Conservation (phyloP, 306 rosid genomes). For the Fragaria iinumae region DNA sequence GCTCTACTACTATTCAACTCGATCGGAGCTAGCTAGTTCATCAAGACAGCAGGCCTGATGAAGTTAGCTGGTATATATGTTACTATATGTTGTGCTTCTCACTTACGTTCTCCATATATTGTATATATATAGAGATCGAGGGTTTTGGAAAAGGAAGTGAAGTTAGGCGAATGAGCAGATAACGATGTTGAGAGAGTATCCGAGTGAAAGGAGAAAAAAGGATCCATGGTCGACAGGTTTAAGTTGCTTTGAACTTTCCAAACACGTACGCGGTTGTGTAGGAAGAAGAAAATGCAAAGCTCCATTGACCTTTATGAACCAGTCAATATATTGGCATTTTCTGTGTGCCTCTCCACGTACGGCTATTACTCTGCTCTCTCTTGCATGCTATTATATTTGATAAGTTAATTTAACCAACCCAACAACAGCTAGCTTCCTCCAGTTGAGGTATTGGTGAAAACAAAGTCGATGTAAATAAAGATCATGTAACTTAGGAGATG, state of each 20-base stretch:
- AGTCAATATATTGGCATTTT: slow-evolving; percentile 2
- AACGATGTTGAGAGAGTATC: neutral
- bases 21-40: neutral
- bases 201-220: slow-evolving; percentile 25
- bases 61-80: too few relatives aligned
- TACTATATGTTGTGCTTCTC: neutral
- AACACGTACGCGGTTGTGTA: slow-evolving; percentile 5
- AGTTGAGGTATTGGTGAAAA: too few relatives aligned
- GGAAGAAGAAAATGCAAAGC: neutral
- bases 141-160: neutral
- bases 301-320: neutral
- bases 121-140: neutral
- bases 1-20: neutral
- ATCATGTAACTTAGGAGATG: too few relatives aligned
- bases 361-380: neutral
- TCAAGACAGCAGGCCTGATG: neutral
- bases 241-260: slow-evolving; percentile 27
- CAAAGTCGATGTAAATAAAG: too few relatives aligned
- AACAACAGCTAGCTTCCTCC: neutral
- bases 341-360: neutral
- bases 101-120: neutral
- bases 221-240: neutral
- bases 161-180: slow-evolving; percentile 22
- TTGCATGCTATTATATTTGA: neutral
- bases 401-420: neutral